These are phyloP conservation scores for Microsporum ferrugineum DNA, from an alignment of 2,329 filamentous ascomycete genomes.

Conservation along the genomic window DNA sequence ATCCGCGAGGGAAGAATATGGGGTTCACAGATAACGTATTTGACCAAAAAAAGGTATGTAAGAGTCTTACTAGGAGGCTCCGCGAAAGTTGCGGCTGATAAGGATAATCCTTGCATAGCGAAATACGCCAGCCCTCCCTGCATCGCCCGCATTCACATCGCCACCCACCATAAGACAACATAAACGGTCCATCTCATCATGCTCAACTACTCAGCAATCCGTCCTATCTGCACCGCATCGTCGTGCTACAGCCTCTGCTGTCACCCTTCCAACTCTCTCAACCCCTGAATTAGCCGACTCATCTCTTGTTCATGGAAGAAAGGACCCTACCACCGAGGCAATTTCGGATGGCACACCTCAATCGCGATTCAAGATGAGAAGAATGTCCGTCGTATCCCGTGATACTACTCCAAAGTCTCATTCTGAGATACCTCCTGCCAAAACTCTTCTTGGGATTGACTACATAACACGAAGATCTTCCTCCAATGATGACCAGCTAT, in stretches of 20 bases:
- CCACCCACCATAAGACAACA: conserved; percentile 5
- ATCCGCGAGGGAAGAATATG: conserved; percentile 24
- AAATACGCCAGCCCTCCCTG: conserved; percentile 9
- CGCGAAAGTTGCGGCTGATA: not conserved
- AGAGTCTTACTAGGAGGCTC: not conserved
- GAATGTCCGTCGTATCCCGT: not conserved
- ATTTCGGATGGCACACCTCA: not conserved
- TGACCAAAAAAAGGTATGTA: conserved; percentile 25
- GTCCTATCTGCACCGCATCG: not conserved
- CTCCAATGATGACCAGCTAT: conserved; percentile 9
- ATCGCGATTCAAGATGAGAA: conserved; percentile 5
- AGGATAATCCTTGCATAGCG: conserved; percentile 7
- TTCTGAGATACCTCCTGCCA: conserved; percentile 6
- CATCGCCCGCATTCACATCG: conserved; percentile 7
- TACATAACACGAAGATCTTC: conserved; percentile 15
- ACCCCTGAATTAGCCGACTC: conserved; percentile 4
- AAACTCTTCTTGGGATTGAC: conserved; percentile 13
- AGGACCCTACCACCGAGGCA: not conserved
- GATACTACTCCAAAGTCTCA: not conserved
- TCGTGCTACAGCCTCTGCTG: not conserved
- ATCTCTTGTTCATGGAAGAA: not conserved
- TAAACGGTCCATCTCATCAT: conserved; percentile 10
- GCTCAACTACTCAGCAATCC: not conserved
- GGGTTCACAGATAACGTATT: conserved; percentile 31
- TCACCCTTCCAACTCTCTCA: not conserved